These are phyloP conservation scores for Petunia axillaris DNA, from an alignment of 257 asterid genomes.

Conservation along the genomic window DNA sequence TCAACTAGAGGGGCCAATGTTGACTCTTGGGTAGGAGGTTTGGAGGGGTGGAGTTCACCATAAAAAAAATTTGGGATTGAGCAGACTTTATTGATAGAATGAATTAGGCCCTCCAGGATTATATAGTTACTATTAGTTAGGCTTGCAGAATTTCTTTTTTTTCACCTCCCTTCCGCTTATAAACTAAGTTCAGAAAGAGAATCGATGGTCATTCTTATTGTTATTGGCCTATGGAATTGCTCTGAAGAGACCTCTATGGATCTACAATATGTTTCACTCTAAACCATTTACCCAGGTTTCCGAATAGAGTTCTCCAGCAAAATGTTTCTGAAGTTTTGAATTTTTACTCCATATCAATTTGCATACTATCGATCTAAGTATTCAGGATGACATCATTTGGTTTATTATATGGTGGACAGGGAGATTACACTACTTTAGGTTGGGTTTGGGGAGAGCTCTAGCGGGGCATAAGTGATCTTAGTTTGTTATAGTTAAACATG, in stretches of 20 bases:
- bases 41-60: background rate
- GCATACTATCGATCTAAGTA: background rate
- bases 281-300: background rate
- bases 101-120: background rate
- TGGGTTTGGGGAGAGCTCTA: no score
- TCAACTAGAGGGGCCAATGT: background rate
- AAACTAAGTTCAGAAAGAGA: background rate
- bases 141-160: background rate
- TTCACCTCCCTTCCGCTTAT: background rate
- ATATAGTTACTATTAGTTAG: background rate
- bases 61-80: background rate
- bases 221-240: background rate
- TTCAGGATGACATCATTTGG: background rate
- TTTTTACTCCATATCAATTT: background rate
- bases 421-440: no score
- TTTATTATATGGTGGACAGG: background rate
- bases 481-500: background rate
- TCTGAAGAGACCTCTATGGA: background rate
- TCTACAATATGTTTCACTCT: background rate
- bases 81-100: background rate
- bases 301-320: background rate
- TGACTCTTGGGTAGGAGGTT: background rate
- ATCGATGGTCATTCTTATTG: background rate
- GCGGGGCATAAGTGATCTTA: background rate
- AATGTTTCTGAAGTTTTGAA: background rate